These are phyloP conservation scores for Backusella circina DNA, from an alignment of 192 early-diverging fungal genomes.

Conservation along the genomic window DNA sequence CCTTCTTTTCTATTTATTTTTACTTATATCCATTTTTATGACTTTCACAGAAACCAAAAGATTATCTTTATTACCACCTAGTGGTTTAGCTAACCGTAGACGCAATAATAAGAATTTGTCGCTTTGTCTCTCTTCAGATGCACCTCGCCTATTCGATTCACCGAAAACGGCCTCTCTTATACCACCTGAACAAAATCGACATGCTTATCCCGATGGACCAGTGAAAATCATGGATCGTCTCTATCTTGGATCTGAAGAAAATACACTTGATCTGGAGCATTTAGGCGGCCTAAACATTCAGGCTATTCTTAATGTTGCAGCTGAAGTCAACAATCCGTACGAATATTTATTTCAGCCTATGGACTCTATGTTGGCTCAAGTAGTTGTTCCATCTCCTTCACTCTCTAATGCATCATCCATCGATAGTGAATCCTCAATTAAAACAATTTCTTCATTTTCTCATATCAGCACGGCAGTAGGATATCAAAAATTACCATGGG, in stretches of 20 bases:
- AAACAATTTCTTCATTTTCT: neutral
- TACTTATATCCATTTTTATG: neutral
- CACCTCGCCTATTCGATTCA: neutral
- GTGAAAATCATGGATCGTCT: slow-evolving; percentile 61
- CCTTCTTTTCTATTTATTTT: neutral
- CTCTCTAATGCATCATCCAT: slow-evolving; percentile 4
- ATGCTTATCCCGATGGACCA: slow-evolving; percentile 55
- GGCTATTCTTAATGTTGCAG: slow-evolving; percentile 74
- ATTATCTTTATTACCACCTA: slow-evolving; percentile 8
- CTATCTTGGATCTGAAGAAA: slow-evolving; percentile 63
- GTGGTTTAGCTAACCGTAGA: slow-evolving; percentile 15
- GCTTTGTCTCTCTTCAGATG: slow-evolving; percentile 8
- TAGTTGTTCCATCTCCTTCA: neutral
- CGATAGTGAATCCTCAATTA: neutral
- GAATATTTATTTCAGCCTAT: slow-evolving; percentile 18
- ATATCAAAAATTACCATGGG: slow-evolving; percentile 67
- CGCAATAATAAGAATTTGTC: slow-evolving; percentile 33
- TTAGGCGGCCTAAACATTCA: slow-evolving; percentile 51
- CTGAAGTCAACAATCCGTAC: slow-evolving; percentile 52
- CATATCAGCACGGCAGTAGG: slow-evolving; percentile 26
- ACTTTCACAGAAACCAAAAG: slow-evolving; percentile 3
- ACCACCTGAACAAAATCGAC: neutral
- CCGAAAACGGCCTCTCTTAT: neutral
- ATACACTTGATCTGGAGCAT: slow-evolving; percentile 48
- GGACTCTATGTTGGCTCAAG: neutral